phyloP scores from a whole-genome alignment of 805 yeast genomes.

The Wickerhamomyces xylosicus region DNA sequence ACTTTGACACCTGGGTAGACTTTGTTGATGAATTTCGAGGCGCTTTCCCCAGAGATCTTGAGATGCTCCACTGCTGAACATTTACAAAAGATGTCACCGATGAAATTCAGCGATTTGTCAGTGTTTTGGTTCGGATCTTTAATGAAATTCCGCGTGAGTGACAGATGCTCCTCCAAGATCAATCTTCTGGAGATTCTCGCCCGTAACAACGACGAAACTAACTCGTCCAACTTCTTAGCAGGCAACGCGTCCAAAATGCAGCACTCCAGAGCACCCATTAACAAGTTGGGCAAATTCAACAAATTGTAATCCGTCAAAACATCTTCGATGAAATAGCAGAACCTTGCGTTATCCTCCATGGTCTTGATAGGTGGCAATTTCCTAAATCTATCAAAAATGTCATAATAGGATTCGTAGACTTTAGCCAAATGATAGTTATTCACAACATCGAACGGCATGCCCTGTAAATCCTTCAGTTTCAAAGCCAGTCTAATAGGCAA shows the following conservation, averaged over 20 bases:
- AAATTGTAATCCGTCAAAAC: constrained; percentile 71
- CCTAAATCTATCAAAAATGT: constrained; percentile 79
- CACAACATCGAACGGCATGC: constrained; percentile 72
- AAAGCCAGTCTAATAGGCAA: constrained; percentile 77
- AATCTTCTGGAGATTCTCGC: constrained; percentile 86
- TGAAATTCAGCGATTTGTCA: constrained; percentile 36
- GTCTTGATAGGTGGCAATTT: constrained; percentile 57
- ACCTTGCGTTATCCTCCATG: constrained; percentile 63
- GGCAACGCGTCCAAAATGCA: constrained; percentile 50
- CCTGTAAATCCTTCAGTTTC: constrained; percentile 70
- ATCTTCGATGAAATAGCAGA: constrained; percentile 52
- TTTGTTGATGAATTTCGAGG: constrained; percentile 40
- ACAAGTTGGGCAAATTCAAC: constrained; percentile 72
- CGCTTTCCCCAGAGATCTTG: constrained; percentile 38
- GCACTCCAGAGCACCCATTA: constrained; percentile 88
- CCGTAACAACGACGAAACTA: constrained; percentile 69
- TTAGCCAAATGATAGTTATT: constrained; percentile 79
- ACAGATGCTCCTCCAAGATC: constrained; percentile 83
- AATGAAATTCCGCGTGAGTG: constrained; percentile 58
- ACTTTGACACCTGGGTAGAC: constrained; percentile 42
- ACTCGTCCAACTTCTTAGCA: constrained; percentile 51
- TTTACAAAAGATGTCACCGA: constrained; percentile 75
- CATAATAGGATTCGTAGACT: constrained; percentile 83
- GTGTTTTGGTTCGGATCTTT: constrained; percentile 32
- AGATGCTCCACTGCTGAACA: constrained; percentile 69